Evolutionary conservation across 371 early-diverging fungal species (phyloP).

Genomic region (Dichotomocladium elegans): DNA sequence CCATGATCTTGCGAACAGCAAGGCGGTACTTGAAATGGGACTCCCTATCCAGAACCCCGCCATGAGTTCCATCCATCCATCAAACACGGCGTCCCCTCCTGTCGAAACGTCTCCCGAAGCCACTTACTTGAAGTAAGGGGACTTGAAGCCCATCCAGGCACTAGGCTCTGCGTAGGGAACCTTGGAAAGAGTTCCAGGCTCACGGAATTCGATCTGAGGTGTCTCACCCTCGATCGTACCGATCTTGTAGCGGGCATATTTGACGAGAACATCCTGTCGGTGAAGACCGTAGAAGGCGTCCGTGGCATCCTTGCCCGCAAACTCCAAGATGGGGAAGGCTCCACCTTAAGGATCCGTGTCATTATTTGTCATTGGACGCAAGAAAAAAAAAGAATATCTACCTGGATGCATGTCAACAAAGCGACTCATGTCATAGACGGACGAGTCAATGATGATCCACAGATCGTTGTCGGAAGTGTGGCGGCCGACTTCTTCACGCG

Average conservation of each 20-base stretch:
- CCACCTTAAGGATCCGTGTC: constrained; percentile 66
- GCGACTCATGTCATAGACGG: constrained; percentile 85
- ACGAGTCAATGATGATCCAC: constrained; percentile 82
- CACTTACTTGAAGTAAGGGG: constrained; percentile 61
- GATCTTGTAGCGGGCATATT: constrained; percentile 42
- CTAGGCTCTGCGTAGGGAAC: constrained; percentile 59
- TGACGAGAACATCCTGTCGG: constrained; percentile 61
- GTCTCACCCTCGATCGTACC: constrained; percentile 44
- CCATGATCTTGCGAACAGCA: constrained; percentile 33
- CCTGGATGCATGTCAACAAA: constrained; percentile 60
- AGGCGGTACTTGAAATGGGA: constrained; percentile 50
- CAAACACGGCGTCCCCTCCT: no score
- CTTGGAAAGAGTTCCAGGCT: constrained; percentile 39
- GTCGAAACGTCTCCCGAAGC: background rate
- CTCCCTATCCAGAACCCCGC: constrained; percentile 30
- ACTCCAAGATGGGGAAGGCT: constrained; percentile 53
- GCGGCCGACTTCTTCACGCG: constrained; percentile 65
- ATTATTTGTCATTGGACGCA: background rate
- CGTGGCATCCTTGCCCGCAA: constrained; percentile 24
- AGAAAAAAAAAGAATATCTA: background rate
- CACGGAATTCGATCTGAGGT: constrained; percentile 22
- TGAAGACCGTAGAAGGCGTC: constrained; percentile 66
- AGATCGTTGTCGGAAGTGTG: constrained; percentile 74
- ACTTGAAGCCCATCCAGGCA: constrained; percentile 50
- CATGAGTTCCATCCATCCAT: no score